Percentiles rank a stretch among this genome's conserved stretches.
Evolutionary conservation across 305 asterid genomes (phyloP).

Genomic region (Solanum hybrid): DNA sequence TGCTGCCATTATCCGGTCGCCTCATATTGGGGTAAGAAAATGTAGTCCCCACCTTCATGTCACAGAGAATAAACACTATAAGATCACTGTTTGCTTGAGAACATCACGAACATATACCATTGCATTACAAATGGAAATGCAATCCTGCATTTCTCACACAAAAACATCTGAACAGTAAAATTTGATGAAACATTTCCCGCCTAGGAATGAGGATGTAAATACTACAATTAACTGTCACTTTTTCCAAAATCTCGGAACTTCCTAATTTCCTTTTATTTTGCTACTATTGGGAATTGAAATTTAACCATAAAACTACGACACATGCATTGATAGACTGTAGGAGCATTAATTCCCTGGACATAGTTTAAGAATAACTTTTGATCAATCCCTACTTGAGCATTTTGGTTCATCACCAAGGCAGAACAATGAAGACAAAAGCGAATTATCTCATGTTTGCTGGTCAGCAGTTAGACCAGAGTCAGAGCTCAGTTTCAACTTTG

Average conservation of each 20-base stretch:
- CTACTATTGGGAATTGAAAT: not conserved
- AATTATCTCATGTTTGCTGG: not conserved
- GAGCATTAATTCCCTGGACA: not conserved
- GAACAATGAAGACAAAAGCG: not conserved
- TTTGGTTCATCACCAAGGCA: not conserved
- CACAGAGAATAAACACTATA: not conserved
- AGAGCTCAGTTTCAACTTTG: not conserved
- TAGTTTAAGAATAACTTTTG: not conserved
- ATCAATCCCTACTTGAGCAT: not conserved
- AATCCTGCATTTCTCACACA: not conserved
- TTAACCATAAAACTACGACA: not conserved
- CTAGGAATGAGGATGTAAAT: not conserved
- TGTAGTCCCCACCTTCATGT: conserved; percentile 1
- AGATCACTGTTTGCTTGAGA: not conserved
- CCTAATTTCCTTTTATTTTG: not conserved
- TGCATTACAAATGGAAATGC: not conserved
- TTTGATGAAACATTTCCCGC: not conserved
- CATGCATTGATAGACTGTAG: not conserved
- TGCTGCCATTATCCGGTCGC: conserved; percentile 3
- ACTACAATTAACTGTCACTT: not conserved
- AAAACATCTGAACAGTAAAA: not conserved
- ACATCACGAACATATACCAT: not conserved
- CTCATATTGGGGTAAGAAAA: conserved; percentile 5
- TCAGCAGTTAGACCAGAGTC: not conserved
- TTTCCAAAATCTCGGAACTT: not conserved